phyloP scores from a whole-genome alignment of 305 asterid species.

The Fraxinus platypoda region DNA sequence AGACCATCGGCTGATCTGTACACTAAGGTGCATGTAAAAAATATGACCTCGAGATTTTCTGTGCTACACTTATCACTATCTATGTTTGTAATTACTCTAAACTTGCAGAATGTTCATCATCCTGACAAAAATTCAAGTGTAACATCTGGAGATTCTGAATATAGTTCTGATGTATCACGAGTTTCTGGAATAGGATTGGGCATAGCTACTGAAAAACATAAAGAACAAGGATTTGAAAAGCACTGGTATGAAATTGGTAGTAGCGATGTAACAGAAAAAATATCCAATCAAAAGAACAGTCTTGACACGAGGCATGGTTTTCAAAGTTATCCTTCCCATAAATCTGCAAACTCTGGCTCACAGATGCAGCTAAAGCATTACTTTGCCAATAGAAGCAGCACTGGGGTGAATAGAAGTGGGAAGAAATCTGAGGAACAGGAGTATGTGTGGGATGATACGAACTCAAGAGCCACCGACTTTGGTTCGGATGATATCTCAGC shows the following conservation, averaged over 20 bases:
- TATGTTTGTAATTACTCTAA: constrained; percentile 18
- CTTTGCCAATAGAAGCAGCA: constrained; percentile 36
- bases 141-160: constrained; percentile 49
- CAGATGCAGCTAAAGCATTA: constrained; percentile 40
- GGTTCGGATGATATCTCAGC: constrained; percentile 35
- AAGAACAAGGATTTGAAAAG: constrained; percentile 59
- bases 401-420: constrained; percentile 65
- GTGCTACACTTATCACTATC: constrained; percentile 7
- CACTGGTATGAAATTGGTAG: constrained; percentile 63
- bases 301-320: constrained; percentile 53
- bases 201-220: constrained; percentile 44
- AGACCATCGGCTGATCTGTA: constrained; percentile 59
- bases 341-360: constrained; percentile 37
- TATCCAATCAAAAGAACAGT: constrained; percentile 54
- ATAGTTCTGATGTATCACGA: constrained; percentile 48
- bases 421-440: constrained; percentile 93
- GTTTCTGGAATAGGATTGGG: constrained; percentile 46
- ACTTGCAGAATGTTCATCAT: constrained; percentile 53
- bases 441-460: constrained; percentile 77
- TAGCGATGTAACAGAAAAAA: constrained; percentile 31
- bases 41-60: constrained; percentile 10
- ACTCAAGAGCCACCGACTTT: constrained; percentile 38
- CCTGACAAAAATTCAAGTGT: constrained; percentile 40
- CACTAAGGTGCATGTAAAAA: constrained; percentile 42
- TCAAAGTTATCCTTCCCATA: constrained; percentile 42